Evolutionary conservation across 2,329 filamentous ascomycete genomes (phyloP).

Genomic region (Cercospora citrullina): DNA sequence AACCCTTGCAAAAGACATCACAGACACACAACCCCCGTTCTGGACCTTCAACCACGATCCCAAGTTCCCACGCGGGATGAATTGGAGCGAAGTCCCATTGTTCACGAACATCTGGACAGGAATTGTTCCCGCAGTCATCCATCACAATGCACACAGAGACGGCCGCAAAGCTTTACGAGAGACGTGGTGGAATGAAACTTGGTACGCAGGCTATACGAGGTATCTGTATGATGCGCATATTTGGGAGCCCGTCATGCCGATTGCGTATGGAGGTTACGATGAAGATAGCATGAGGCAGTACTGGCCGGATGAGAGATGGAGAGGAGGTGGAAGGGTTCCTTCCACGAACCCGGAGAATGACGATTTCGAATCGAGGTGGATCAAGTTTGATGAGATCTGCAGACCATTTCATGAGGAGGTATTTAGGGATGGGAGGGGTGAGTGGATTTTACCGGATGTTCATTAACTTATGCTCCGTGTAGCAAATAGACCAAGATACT

Average conservation of each 20-base stretch:
- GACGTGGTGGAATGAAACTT: constrained; percentile 31
- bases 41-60: constrained; percentile 29
- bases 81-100: constrained; percentile 29
- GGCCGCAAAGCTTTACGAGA: constrained; percentile 24
- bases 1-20: constrained; percentile 28
- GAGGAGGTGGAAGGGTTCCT: constrained; percentile 50
- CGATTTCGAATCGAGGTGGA: constrained; percentile 46
- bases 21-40: constrained; percentile 26
- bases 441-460: constrained; percentile 33
- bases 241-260: constrained; percentile 22
- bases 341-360: constrained; percentile 46
- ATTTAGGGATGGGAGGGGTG: constrained; percentile 48
- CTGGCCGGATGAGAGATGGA: constrained; percentile 48
- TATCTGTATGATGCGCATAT: constrained; percentile 26
- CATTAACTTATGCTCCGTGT: neutral
- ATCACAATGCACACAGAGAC: constrained; percentile 30
- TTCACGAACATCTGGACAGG: constrained; percentile 32
- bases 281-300: constrained; percentile 40
- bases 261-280: constrained; percentile 43
- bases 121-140: constrained; percentile 31
- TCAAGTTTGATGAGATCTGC: constrained; percentile 49
- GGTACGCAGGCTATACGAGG: constrained; percentile 26
- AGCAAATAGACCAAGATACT: neutral
- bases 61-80: constrained; percentile 20
- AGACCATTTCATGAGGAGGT: constrained; percentile 45